These are phyloP conservation scores for Candida boleticola DNA, from an alignment of 805 yeast species.

Conservation along the genomic window DNA sequence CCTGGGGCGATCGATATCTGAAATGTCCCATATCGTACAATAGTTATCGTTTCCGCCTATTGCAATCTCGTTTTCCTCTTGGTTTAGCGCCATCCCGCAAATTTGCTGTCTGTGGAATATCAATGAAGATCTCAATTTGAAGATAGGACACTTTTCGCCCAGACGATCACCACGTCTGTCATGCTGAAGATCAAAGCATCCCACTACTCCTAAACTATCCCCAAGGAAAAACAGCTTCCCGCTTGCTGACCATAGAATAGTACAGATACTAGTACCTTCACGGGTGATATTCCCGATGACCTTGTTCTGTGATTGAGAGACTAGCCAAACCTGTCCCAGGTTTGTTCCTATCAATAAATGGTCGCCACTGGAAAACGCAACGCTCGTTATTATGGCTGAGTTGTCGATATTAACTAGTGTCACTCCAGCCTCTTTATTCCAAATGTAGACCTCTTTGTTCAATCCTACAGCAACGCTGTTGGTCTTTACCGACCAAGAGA, in stretches of 20 bases:
- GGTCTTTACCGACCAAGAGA: slow-evolving; percentile 63
- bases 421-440: slow-evolving; percentile 49
- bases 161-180: too few relatives aligned
- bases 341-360: slow-evolving; percentile 56
- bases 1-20: slow-evolving; percentile 37
- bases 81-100: slow-evolving; percentile 57
- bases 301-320: slow-evolving; percentile 32
- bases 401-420: slow-evolving; percentile 47
- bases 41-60: slow-evolving; percentile 84
- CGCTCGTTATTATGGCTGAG: slow-evolving; percentile 51
- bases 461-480: slow-evolving; percentile 66
- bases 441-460: slow-evolving; percentile 54
- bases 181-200: slow-evolving; percentile 29
- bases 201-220: slow-evolving; percentile 61
- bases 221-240: slow-evolving; percentile 54
- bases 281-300: slow-evolving; percentile 15
- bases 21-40: slow-evolving; percentile 74
- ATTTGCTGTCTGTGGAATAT: slow-evolving; percentile 34
- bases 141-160: too few relatives aligned
- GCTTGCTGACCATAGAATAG: slow-evolving; percentile 58
- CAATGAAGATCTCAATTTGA: slow-evolving; percentile 14
- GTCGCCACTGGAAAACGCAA: slow-evolving; percentile 51
- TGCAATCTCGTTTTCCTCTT: slow-evolving; percentile 56
- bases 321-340: slow-evolving; percentile 50
- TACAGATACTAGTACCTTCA: slow-evolving; percentile 46